phyloP scores from a whole-genome alignment of 495 filamentous ascomycete genomes.

The Schizothecium vesticola region DNA sequence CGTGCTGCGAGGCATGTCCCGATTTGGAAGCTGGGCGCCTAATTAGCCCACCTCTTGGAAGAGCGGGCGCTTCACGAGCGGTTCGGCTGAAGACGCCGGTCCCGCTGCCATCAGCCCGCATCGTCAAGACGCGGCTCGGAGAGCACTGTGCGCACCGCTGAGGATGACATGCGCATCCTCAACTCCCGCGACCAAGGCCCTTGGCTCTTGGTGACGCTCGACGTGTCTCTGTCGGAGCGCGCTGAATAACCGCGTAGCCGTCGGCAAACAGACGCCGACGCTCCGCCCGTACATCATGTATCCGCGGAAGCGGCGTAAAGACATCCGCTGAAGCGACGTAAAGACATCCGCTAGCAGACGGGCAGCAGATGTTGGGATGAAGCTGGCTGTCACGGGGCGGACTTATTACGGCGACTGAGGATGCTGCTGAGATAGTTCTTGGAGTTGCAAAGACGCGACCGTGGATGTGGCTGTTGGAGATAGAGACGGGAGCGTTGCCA shows the following conservation, averaged over 20 bases:
- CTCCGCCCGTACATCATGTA: background rate
- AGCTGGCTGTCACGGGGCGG: background rate
- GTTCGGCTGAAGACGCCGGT: background rate
- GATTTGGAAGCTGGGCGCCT: constrained; percentile 22
- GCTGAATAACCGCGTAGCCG: background rate
- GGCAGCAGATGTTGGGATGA: no score
- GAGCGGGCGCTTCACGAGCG: background rate
- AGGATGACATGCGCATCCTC: constrained; percentile 5
- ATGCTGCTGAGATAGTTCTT: background rate
- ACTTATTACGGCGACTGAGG: background rate
- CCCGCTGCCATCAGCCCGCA: background rate
- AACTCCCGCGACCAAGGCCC: constrained; percentile 3
- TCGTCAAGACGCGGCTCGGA: background rate
- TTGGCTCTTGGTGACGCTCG: background rate
- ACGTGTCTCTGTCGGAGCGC: background rate
- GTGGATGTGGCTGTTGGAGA: background rate
- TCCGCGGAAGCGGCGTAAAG: background rate
- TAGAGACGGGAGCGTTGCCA: background rate
- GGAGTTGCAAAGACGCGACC: background rate
- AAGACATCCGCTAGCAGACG: no score
- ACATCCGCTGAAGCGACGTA: background rate
- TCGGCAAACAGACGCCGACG: background rate
- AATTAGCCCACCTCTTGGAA: constrained; percentile 26
- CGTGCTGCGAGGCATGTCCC: constrained; percentile 10
- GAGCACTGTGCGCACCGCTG: background rate